These are phyloP conservation scores for Aspergillus hancockii DNA, from an alignment of 495 filamentous ascomycete genomes.

Conservation along the genomic window DNA sequence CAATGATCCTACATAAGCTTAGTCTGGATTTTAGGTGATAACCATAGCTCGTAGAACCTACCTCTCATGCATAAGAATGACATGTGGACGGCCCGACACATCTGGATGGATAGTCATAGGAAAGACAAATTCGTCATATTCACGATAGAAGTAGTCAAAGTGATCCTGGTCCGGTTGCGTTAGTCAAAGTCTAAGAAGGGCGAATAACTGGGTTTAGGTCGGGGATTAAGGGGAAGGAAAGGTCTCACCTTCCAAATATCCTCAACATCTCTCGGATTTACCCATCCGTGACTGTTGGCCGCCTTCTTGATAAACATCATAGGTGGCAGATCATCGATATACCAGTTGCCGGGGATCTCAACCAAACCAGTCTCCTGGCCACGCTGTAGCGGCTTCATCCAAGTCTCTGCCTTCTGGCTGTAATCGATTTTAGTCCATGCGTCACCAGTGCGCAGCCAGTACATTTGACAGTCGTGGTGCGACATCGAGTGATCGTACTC, in stretches of 20 bases:
- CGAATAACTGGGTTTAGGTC: background rate
- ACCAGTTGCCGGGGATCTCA: constrained; percentile 69
- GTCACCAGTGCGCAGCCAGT: constrained; percentile 63
- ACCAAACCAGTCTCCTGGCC: constrained; percentile 57
- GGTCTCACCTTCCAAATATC: constrained; percentile 52
- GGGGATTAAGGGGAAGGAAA: background rate
- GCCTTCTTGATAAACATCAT: constrained; percentile 67
- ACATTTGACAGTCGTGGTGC: constrained; percentile 67
- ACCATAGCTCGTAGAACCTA: constrained; percentile 18
- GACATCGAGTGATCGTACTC: constrained; percentile 71
- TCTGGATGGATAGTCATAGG: constrained; percentile 73
- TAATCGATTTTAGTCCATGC: constrained; percentile 65
- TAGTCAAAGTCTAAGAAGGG: constrained; percentile 2
- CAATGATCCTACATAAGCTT: constrained; percentile 53
- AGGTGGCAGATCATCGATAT: constrained; percentile 63
- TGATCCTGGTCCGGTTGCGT: constrained; percentile 44
- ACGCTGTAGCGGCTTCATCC: constrained; percentile 64
- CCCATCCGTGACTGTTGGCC: constrained; percentile 61
- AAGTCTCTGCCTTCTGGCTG: constrained; percentile 57
- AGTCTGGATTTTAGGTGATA: too few species aligned
- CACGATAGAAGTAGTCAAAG: constrained; percentile 69
- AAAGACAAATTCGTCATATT: constrained; percentile 71
- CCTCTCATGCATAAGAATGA: constrained; percentile 65
- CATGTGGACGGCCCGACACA: constrained; percentile 66
- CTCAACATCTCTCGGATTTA: constrained; percentile 59